These are phyloP conservation scores for Neodidymelliopsis sp. DNA, from an alignment of 2,329 filamentous ascomycete genomes.

Conservation along the genomic window DNA sequence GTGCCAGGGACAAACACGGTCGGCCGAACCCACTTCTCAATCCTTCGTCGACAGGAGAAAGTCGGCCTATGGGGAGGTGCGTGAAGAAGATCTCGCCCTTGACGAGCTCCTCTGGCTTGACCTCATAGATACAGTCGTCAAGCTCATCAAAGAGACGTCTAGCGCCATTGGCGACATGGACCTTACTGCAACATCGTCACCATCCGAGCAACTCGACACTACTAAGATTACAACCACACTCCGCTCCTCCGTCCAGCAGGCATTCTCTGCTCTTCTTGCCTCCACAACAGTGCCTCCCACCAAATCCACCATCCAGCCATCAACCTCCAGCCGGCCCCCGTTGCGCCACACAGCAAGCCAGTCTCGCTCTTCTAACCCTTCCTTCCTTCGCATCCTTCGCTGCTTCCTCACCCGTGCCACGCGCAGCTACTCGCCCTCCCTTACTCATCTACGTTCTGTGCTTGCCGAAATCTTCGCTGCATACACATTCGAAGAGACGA, in stretches of 20 bases:
- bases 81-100: constrained; percentile 64
- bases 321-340: constrained; percentile 31
- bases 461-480: constrained; percentile 91
- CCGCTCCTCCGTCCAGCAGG: constrained; percentile 83
- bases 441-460: constrained; percentile 85
- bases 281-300: constrained; percentile 61
- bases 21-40: constrained; percentile 47
- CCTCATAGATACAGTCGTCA: constrained; percentile 68
- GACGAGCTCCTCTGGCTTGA: constrained; percentile 73
- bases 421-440: constrained; percentile 75
- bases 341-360: constrained; percentile 31
- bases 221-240: constrained; percentile 71
- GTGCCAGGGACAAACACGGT: constrained; percentile 83
- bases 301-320: constrained; percentile 26
- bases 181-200: constrained; percentile 30
- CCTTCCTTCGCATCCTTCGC: constrained; percentile 87
- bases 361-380: constrained; percentile 64
- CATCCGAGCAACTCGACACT: constrained; percentile 56
- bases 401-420: constrained; percentile 87
- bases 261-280: constrained; percentile 84
- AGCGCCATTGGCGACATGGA: constrained; percentile 57
- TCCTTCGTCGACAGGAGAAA: constrained; percentile 51
- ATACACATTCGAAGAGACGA: constrained; percentile 92
- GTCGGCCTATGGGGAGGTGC: constrained; percentile 52
- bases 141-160: constrained; percentile 57